Percentiles rank a stretch among this genome's conserved stretches.
These are phyloP conservation scores for Lipomyces mesembrius DNA, from an alignment of 805 yeast species.

Conservation along the genomic window DNA sequence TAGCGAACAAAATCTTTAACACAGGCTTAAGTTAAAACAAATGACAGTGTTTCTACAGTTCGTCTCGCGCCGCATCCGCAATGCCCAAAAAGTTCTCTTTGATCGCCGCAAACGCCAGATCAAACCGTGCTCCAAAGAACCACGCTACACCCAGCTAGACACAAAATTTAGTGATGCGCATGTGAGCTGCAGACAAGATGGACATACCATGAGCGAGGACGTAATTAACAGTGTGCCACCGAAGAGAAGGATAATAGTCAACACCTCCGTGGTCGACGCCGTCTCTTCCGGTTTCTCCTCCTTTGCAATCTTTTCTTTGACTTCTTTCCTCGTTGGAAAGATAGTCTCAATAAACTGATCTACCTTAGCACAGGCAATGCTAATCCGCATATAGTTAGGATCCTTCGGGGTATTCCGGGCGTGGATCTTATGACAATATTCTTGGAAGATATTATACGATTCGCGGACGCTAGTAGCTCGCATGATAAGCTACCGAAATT, in stretches of 20 bases:
- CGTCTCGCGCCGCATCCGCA: background rate
- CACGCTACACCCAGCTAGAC: conserved; percentile 40
- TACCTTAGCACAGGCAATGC: conserved; percentile 82
- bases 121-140: conserved; percentile 43
- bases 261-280: conserved; percentile 33
- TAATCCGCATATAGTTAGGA: conserved; percentile 83
- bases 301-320: background rate
- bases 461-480: conserved; percentile 74
- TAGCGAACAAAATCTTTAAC: background rate
- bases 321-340: conserved; percentile 34
- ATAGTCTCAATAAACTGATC: conserved; percentile 79
- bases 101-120: conserved; percentile 40
- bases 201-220: conserved; percentile 22
- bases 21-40: background rate
- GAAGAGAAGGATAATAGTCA: conserved; percentile 35
- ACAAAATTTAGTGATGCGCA: background rate
- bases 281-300: conserved; percentile 12
- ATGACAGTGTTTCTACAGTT: background rate
- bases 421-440: conserved; percentile 75
- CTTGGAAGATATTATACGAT: conserved; percentile 74
- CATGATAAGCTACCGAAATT: conserved; percentile 61
- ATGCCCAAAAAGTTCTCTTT: background rate
- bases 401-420: conserved; percentile 77
- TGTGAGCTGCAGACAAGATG: background rate
- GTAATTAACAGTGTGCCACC: conserved; percentile 25